These are phyloP conservation scores for Gossypium australe DNA, from an alignment of 345 rosid genomes.

Conservation along the genomic window DNA sequence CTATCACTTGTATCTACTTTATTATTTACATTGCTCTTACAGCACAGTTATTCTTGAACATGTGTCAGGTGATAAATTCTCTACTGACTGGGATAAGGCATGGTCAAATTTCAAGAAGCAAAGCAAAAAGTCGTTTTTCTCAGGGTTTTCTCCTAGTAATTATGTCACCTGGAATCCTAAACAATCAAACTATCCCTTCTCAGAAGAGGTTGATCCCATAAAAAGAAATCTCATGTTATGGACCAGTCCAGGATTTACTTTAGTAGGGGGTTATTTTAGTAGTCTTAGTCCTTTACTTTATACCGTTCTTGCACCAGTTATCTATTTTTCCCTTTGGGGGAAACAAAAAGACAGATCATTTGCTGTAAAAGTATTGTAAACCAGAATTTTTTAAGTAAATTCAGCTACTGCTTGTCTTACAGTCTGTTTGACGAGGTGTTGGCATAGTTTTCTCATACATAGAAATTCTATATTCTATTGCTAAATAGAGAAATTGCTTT, in stretches of 20 bases:
- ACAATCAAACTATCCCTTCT: conserved; percentile 63
- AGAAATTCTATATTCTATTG: too few relatives aligned
- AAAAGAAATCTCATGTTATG: conserved; percentile 77
- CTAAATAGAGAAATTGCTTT: too few relatives aligned
- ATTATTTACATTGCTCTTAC: not conserved
- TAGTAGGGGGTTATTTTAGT: conserved; percentile 58
- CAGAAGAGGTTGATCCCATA: conserved; percentile 92
- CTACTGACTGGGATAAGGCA: conserved; percentile 90
- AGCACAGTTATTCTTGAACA: not conserved
- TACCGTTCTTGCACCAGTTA: conserved; percentile 69
- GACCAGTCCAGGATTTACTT: conserved; percentile 78
- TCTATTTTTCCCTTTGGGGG: not conserved
- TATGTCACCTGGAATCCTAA: conserved; percentile 90
- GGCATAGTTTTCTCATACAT: not conserved
- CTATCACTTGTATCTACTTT: not conserved
- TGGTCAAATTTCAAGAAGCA: conserved; percentile 78
- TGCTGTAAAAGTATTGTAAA: not conserved
- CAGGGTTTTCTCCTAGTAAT: conserved; percentile 59
- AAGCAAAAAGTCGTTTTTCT: conserved; percentile 66
- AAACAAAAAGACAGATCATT: not conserved
- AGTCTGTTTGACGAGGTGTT: too few relatives aligned
- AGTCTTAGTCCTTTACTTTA: conserved; percentile 64
- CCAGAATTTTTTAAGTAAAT: not conserved
- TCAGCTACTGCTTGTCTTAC: not conserved
- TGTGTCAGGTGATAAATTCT: conserved; percentile 56